Conservation (phyloP, 345 rosid genomes). For the Bruguiera sexangula region DNA sequence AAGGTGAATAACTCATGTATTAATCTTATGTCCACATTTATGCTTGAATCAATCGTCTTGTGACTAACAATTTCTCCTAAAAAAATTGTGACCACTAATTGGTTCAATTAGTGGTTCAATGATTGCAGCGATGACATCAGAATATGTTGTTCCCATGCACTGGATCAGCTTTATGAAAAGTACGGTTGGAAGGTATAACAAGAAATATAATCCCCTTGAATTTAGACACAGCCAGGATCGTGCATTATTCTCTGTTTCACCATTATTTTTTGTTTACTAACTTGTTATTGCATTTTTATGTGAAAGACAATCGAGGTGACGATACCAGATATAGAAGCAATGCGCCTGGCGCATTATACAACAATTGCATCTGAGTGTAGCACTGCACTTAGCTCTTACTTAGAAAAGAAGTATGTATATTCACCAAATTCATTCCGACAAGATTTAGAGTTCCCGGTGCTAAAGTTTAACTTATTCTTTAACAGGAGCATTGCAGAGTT, state of each 20-base stretch:
- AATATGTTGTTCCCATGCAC: slow-evolving; percentile 45
- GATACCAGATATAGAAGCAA: slow-evolving; percentile 65
- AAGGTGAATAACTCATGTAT: slow-evolving; percentile 38
- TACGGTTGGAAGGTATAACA: slow-evolving; percentile 59
- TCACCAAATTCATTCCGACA: background rate
- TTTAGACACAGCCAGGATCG: no score
- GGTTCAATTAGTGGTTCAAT: slow-evolving; percentile 56
- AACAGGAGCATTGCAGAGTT: slow-evolving; percentile 42
- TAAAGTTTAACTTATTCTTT: slow-evolving; percentile 14
- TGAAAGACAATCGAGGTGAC: slow-evolving; percentile 56
- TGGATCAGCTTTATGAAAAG: slow-evolving; percentile 32
- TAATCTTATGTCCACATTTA: background rate
- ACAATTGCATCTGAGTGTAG: slow-evolving; percentile 64
- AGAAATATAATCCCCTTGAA: background rate
- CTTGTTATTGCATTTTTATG: background rate
- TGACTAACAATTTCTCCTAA: background rate
- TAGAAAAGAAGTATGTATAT: slow-evolving; percentile 44
- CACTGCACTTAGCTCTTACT: slow-evolving; percentile 44
- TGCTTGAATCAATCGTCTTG: background rate
- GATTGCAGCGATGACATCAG: slow-evolving; percentile 54
- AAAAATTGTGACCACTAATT: slow-evolving; percentile 23
- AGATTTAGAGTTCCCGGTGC: background rate
- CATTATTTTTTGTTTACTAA: slow-evolving; percentile 19
- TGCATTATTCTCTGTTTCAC: background rate
- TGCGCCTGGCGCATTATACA: slow-evolving; percentile 71